These are phyloP conservation scores for Poa pratensis DNA, from an alignment of 176 grass and related monocot genomes.

Conservation along the genomic window DNA sequence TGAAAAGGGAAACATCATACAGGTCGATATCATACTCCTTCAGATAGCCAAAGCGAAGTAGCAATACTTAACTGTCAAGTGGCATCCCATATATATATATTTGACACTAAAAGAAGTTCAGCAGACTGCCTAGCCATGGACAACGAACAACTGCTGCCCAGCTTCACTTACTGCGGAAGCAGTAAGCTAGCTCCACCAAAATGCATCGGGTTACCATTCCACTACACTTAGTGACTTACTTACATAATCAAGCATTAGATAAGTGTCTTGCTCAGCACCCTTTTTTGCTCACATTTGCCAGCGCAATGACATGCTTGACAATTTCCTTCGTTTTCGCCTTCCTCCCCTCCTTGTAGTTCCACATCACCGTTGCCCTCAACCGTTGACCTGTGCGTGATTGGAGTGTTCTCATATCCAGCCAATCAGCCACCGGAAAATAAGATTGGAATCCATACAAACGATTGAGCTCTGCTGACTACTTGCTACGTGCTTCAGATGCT, in stretches of 20 bases:
- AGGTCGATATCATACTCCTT: neutral
- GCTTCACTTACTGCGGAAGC: neutral
- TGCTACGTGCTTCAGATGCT: too few species aligned
- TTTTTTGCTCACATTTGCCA: slow-evolving; percentile 42
- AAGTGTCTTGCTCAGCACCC: slow-evolving; percentile 25
- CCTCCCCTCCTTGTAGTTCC: slow-evolving; percentile 54
- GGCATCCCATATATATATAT: neutral
- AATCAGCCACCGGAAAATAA: too few species aligned
- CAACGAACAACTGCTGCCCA: neutral
- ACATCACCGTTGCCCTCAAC: too few species aligned
- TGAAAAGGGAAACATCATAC: neutral
- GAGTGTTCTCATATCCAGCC: too few species aligned
- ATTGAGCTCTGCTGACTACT: too few species aligned
- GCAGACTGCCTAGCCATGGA: neutral
- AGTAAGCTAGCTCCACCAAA: neutral
- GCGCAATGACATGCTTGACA: slow-evolving; percentile 38
- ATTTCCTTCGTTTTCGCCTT: slow-evolving; percentile 54
- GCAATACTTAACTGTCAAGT: neutral
- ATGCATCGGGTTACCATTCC: neutral
- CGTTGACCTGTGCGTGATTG: too few species aligned
- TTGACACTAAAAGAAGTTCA: neutral
- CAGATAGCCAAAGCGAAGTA: neutral
- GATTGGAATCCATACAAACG: too few species aligned
- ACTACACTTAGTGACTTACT: neutral
- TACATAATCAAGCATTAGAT: neutral